Percentiles rank a stretch among this genome's conserved stretches.
Evolutionary conservation across 148 eudicot genomes (phyloP).

Genomic region (Simmondsia chinensis): DNA sequence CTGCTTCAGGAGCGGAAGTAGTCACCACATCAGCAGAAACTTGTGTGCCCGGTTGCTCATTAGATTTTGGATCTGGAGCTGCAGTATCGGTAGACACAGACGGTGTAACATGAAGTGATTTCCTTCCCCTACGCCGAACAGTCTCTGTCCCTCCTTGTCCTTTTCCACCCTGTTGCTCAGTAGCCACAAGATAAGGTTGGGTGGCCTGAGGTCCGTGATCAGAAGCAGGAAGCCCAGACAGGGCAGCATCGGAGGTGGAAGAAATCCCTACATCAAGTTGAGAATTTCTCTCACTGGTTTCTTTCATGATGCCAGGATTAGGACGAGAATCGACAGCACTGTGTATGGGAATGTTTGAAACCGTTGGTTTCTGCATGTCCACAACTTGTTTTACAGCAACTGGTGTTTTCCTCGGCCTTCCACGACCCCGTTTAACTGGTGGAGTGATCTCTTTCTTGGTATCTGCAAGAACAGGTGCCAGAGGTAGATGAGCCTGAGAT

Average conservation of each 20-base stretch:
- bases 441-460: slow-evolving; percentile 40
- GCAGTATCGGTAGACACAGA: slow-evolving; percentile 11
- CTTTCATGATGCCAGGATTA: slow-evolving; percentile 16
- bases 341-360: slow-evolving; percentile 9
- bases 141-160: slow-evolving; percentile 18
- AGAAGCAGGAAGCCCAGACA: slow-evolving; percentile 14
- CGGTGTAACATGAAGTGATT: slow-evolving; percentile 15
- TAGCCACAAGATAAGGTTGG: slow-evolving; percentile 8
- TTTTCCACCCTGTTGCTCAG: slow-evolving; percentile 22
- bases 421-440: slow-evolving; percentile 79
- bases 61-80: slow-evolving; percentile 12
- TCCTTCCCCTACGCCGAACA: slow-evolving; percentile 32
- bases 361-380: slow-evolving; percentile 11
- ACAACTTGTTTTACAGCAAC: slow-evolving; percentile 16
- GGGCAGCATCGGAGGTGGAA: slow-evolving; percentile 22
- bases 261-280: slow-evolving; percentile 23
- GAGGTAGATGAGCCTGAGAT: slow-evolving; percentile 10
- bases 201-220: slow-evolving; percentile 6
- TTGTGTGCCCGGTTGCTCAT: slow-evolving; percentile 10
- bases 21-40: slow-evolving; percentile 4
- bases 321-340: slow-evolving; percentile 17
- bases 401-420: slow-evolving; percentile 65
- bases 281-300: slow-evolving; percentile 17
- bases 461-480: slow-evolving; percentile 17
- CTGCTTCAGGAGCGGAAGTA: not conserved